These are phyloP conservation scores for Rhizoclosmatium globosum DNA, from an alignment of 192 early-diverging fungal genomes.

Conservation along the genomic window DNA sequence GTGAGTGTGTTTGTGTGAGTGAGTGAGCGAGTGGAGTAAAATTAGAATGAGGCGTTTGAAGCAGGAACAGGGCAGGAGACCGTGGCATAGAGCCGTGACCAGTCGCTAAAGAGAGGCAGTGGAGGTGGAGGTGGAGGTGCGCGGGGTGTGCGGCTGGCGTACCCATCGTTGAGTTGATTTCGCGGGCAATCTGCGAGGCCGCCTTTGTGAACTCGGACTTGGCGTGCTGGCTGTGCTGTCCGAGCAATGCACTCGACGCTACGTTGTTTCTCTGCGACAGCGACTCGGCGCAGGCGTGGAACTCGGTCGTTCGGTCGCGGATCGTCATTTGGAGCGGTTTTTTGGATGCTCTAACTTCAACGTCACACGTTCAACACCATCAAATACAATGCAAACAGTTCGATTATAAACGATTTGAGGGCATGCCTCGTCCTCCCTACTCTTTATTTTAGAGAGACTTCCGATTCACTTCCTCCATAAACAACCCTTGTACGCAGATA, in stretches of 20 bases:
- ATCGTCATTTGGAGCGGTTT: conserved; percentile 32
- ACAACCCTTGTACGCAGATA: conserved; percentile 4
- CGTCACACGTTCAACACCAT: too few species aligned
- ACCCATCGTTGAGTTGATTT: conserved; percentile 84
- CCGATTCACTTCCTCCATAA: background rate
- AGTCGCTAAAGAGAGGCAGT: background rate
- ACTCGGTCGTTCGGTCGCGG: conserved; percentile 86
- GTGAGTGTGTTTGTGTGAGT: conserved; percentile 1
- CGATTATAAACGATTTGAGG: background rate
- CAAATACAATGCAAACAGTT: too few species aligned
- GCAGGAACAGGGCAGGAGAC: background rate
- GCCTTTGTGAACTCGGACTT: conserved; percentile 86
- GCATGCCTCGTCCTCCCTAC: background rate
- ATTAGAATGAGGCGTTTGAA: background rate
- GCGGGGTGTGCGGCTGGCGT: background rate
- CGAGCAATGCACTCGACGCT: conserved; percentile 33
- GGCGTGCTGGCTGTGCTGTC: conserved; percentile 47
- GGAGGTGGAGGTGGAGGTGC: background rate
- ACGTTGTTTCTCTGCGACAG: conserved; percentile 59
- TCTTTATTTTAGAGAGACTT: background rate
- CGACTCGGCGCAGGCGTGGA: conserved; percentile 81
- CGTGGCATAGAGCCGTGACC: too few species aligned
- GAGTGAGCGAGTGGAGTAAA: background rate
- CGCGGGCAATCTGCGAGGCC: conserved; percentile 82
- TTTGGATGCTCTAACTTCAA: background rate